Conservation (phyloP, 306 rosid genomes). For the Castanea mollissima region DNA sequence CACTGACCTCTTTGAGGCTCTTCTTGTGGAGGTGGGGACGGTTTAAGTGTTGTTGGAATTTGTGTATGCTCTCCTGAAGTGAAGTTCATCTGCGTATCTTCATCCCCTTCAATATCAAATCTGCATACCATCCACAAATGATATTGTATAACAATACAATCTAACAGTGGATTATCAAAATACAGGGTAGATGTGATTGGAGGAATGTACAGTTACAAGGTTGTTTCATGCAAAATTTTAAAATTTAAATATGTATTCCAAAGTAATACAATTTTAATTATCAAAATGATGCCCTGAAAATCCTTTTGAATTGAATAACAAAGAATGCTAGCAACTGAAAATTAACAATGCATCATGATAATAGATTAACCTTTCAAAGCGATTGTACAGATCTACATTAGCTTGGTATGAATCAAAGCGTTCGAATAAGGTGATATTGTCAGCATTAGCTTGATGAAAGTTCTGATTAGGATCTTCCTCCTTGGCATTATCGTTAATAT, state of each 20-base stretch:
- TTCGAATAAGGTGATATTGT: slow-evolving; percentile 62
- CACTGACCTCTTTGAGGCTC: slow-evolving; percentile 44
- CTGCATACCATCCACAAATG: slow-evolving; percentile 35
- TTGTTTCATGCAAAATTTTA: not conserved
- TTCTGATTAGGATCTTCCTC: slow-evolving; percentile 42
- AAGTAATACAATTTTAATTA: not conserved
- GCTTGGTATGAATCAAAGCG: slow-evolving; percentile 48
- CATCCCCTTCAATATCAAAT: slow-evolving; percentile 76
- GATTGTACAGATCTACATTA: slow-evolving; percentile 37
- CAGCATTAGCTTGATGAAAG: slow-evolving; percentile 69
- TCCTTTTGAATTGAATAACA: not conserved
- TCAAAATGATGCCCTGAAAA: slow-evolving; percentile 5
- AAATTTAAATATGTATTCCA: not conserved
- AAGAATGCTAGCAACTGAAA: slow-evolving; percentile 1
- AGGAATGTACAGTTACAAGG: not conserved
- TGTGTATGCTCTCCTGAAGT: slow-evolving; percentile 46
- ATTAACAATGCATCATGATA: slow-evolving; percentile 1
- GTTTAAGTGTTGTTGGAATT: slow-evolving; percentile 30
- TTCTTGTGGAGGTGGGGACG: slow-evolving; percentile 58
- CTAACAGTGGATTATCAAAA: slow-evolving; percentile 2
- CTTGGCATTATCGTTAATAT: slow-evolving; percentile 24
- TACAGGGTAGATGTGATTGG: not conserved
- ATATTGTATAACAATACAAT: not conserved
- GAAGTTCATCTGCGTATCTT: slow-evolving; percentile 44
- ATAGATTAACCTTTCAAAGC: slow-evolving; percentile 59